Conservation (phyloP, 169 alveolate genomes). For the Plasmodium yoelii region DNA sequence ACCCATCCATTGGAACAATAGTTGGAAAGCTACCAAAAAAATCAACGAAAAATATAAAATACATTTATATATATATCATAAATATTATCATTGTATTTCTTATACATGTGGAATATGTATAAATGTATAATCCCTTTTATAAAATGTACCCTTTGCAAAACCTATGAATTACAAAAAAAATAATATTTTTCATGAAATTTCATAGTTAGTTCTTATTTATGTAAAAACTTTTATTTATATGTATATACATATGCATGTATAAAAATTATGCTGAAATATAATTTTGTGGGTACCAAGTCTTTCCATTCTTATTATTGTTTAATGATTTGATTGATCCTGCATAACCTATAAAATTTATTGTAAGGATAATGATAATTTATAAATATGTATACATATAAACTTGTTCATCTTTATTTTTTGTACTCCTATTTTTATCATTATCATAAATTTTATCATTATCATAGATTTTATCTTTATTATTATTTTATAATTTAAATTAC, state of each 20-base stretch:
- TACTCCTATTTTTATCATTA: not conserved
- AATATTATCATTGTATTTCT: not conserved
- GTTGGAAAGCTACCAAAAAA: constrained; percentile 57
- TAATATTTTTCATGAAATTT: not conserved
- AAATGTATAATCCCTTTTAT: constrained; percentile 1
- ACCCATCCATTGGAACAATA: constrained; percentile 77
- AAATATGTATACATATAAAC: not conserved
- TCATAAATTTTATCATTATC: not conserved
- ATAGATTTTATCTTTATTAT: not conserved
- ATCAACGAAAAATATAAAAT: not conserved
- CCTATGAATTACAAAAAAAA: constrained; percentile 32
- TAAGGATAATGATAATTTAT: not conserved
- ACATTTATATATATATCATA: not conserved
- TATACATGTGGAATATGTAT: not conserved
- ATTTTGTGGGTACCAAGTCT: constrained; percentile 35
- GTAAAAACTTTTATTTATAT: not conserved
- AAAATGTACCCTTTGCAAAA: constrained; percentile 73
- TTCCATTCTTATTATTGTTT: constrained; percentile 51
- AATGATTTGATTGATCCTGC: constrained; percentile 68
- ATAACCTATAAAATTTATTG: constrained; percentile 23
- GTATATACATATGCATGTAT: not conserved
- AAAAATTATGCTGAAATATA: not conserved
- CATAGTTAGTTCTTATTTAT: not conserved
- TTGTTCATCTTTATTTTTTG: not conserved
- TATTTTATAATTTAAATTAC: constrained; percentile 14